These are phyloP conservation scores for Cutaneotrichosporon cutaneum DNA, from an alignment of 1,284 basidiomycete genomes.

Conservation along the genomic window DNA sequence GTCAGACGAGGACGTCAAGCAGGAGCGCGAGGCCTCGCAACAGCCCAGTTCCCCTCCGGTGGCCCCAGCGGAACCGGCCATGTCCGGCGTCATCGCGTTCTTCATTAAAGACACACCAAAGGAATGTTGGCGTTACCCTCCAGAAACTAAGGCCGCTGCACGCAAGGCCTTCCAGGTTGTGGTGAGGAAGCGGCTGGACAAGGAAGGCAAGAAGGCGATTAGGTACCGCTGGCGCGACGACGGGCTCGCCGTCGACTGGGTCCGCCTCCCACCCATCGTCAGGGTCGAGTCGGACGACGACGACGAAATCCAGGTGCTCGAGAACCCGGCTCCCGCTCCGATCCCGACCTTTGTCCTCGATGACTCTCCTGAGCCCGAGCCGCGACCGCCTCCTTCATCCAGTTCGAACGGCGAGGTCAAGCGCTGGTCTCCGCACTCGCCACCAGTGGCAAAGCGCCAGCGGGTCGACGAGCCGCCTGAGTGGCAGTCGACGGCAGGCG, in stretches of 20 bases:
- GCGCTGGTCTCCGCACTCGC: neutral
- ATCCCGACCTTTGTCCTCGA: neutral
- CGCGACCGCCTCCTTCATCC: neutral
- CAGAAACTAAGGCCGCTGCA: neutral
- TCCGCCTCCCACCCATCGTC: neutral
- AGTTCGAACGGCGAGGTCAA: neutral
- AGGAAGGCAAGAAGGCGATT: neutral
- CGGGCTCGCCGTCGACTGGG: conserved; percentile 16
- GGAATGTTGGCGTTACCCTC: neutral
- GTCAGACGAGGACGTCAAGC: neutral
- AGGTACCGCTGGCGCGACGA: conserved; percentile 14
- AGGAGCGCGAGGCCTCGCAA: neutral
- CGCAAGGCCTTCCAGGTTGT: neutral
- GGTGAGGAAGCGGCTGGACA: neutral
- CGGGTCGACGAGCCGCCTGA: neutral
- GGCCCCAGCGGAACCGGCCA: neutral
- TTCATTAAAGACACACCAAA: neutral
- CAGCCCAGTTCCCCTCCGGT: neutral
- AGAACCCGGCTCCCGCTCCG: neutral
- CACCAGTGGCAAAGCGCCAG: neutral
- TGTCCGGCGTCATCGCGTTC: neutral
- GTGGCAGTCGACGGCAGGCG: neutral
- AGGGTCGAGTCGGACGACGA: neutral
- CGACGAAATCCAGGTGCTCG: neutral
- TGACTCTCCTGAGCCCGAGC: neutral